phyloP scores from a whole-genome alignment of 768 basidiomycete genomes.

The Kwoniella europaea region DNA sequence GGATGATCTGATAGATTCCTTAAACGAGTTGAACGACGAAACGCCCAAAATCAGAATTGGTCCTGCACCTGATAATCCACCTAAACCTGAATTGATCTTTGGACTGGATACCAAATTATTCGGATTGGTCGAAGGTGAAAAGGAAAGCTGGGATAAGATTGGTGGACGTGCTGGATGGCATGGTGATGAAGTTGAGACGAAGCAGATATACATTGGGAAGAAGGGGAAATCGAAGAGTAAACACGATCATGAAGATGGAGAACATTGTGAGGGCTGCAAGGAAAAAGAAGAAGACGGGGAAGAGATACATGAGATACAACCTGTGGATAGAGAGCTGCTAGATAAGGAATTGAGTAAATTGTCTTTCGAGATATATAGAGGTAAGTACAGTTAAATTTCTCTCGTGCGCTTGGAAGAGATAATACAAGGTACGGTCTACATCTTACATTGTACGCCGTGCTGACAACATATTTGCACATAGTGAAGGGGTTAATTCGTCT shows the following conservation, averaged over 20 bases:
- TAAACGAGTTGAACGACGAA: slow-evolving; percentile 84
- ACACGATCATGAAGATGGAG: slow-evolving; percentile 41
- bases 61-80: slow-evolving; percentile 62
- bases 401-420: not conserved
- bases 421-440: not conserved
- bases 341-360: slow-evolving; percentile 47
- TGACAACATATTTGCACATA: not conserved
- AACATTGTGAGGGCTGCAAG: slow-evolving; percentile 22
- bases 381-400: slow-evolving; percentile 26
- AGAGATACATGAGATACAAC: slow-evolving; percentile 19
- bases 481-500: slow-evolving; percentile 85
- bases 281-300: slow-evolving; percentile 2
- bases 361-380: slow-evolving; percentile 57
- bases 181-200: slow-evolving; percentile 84
- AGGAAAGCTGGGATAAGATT: slow-evolving; percentile 45
- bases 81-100: slow-evolving; percentile 78
- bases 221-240: slow-evolving; percentile 30
- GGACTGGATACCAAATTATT: slow-evolving; percentile 88
- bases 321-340: slow-evolving; percentile 37
- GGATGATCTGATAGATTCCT: slow-evolving; percentile 82
- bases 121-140: slow-evolving; percentile 41
- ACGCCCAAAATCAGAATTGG: slow-evolving; percentile 80
- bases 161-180: slow-evolving; percentile 59
- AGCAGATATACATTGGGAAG: slow-evolving; percentile 67
- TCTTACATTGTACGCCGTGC: slow-evolving; percentile 43